These are phyloP conservation scores for Hyphodiscus hymeniophilus DNA, from an alignment of 495 filamentous ascomycete species.

Conservation along the genomic window DNA sequence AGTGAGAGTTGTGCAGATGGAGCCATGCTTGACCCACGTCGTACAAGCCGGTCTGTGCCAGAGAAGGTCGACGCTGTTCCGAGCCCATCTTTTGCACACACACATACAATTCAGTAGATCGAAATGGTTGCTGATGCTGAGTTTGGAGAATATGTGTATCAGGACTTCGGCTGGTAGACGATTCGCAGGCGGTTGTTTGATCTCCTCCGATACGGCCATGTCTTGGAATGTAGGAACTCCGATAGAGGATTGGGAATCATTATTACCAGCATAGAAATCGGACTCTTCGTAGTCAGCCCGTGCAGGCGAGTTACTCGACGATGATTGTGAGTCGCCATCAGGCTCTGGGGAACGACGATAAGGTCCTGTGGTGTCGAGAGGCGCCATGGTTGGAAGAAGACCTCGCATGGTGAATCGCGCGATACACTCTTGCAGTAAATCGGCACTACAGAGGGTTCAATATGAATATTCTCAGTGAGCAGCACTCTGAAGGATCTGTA, in stretches of 20 bases:
- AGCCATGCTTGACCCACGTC: constrained; percentile 68
- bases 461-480: not conserved
- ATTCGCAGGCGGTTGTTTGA: constrained; percentile 62
- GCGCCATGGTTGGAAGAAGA: constrained; percentile 8
- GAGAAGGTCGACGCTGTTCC: constrained; percentile 84
- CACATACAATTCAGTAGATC: constrained; percentile 87
- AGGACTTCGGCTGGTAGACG: constrained; percentile 88
- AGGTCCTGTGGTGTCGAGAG: constrained; percentile 10
- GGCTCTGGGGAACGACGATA: constrained; percentile 20
- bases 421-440: not conserved
- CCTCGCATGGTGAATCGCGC: constrained; percentile 18
- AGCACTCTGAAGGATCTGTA: not conserved
- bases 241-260: constrained; percentile 87
- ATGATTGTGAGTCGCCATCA: constrained; percentile 39
- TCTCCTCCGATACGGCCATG: constrained; percentile 49
- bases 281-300: constrained; percentile 75
- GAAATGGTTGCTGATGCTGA: constrained; percentile 56
- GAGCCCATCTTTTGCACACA: constrained; percentile 86
- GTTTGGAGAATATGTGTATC: constrained; percentile 83
- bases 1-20: constrained; percentile 68
- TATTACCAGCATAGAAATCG: constrained; percentile 78
- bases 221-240: constrained; percentile 71
- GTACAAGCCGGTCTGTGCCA: constrained; percentile 93
- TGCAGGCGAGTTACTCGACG: constrained; percentile 77
- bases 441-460: not conserved